phyloP scores from a whole-genome alignment of 371 early-diverging fungal species.

The Mucor circinelloides region DNA sequence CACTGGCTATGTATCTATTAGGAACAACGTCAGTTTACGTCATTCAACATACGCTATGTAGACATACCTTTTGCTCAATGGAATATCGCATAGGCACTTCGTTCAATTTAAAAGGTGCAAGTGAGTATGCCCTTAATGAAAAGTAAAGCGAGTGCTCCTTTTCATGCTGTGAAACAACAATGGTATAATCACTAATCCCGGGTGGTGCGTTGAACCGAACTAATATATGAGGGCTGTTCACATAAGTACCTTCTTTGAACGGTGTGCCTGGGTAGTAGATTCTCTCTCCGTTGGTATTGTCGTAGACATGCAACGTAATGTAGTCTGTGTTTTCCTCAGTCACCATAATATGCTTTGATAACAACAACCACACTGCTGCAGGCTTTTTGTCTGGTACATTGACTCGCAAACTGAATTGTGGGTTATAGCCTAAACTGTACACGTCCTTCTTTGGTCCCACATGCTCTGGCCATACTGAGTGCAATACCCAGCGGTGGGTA shows the following conservation, averaged over 20 bases:
- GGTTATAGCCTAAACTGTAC: constrained; percentile 73
- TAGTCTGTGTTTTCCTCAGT: constrained; percentile 85
- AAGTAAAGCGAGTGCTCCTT: constrained; percentile 72
- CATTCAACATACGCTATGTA: neutral
- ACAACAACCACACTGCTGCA: constrained; percentile 75
- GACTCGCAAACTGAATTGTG: constrained; percentile 72
- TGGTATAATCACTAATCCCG: constrained; percentile 66
- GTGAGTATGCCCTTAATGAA: constrained; percentile 72
- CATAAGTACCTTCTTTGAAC: constrained; percentile 75
- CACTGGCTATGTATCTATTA: constrained; percentile 63
- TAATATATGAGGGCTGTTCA: constrained; percentile 85
- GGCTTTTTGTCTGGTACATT: constrained; percentile 58
- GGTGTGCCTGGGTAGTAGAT: constrained; percentile 80
- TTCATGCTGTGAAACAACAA: constrained; percentile 83
- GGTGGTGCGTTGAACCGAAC: constrained; percentile 70
- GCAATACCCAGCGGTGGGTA: constrained; percentile 61
- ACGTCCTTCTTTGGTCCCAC: constrained; percentile 68
- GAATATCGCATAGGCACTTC: constrained; percentile 68
- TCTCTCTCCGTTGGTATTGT: constrained; percentile 66
- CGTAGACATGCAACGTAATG: constrained; percentile 84
- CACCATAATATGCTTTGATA: constrained; percentile 80
- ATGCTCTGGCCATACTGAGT: constrained; percentile 65
- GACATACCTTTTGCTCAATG: constrained; percentile 57
- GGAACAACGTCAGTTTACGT: neutral
- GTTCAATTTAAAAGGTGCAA: constrained; percentile 64